Base-by-base conservation (phyloP, 345 rosid genomes). In the Salix viminalis region DNA sequence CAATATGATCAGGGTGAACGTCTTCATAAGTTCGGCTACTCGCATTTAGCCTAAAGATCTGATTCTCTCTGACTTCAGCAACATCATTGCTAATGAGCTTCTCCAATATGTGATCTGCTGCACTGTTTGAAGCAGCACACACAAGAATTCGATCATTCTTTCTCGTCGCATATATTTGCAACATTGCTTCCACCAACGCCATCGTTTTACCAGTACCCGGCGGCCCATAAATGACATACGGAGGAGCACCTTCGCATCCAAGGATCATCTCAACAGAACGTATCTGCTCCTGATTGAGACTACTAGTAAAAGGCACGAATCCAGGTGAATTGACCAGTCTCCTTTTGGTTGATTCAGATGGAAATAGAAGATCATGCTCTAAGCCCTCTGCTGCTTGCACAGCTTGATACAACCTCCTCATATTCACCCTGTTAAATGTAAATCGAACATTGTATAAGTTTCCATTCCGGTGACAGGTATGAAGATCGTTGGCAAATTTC, bases 151-250 rank as follows among this genome's bases (percentile, higher is more conserved):
- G 83, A 75, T 86, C 76, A 80, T 77, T 62, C 13, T 24, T 77
- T 76, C 82, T 81, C 60, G 87, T 86, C 56, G 70, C 80, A 72
- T 85, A 86, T 37, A 94, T 85, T 82, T 94, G 97, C 64, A 90
- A 87, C 46, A 94, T 87, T 6, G 92, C 92, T 84, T 90, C 97
- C 73, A 88, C 96, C 71, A 94, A 4, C 16, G 94, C 92, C 91
- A 85, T 85, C 65, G 98, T 94, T 85, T 94, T 94, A 42, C 98
- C 98, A 4, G 98, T 94, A 69, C 98, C 98, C 15, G 98, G 98
- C n/a, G 98, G 98, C 65, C 98, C 98, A 72, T 89, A 86, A 76
- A 94, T 91, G 74, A 92, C 80, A 81, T 86, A 94, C 14, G 98
- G 97, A 14, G 97, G 93, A 75, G 88, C 92, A 79, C 97, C 97